Evolutionary conservation across 2,329 filamentous ascomycete genomes (phyloP), one percentile per base, ranked within the genome.

Genomic region (Botrytis fabae): DNA sequence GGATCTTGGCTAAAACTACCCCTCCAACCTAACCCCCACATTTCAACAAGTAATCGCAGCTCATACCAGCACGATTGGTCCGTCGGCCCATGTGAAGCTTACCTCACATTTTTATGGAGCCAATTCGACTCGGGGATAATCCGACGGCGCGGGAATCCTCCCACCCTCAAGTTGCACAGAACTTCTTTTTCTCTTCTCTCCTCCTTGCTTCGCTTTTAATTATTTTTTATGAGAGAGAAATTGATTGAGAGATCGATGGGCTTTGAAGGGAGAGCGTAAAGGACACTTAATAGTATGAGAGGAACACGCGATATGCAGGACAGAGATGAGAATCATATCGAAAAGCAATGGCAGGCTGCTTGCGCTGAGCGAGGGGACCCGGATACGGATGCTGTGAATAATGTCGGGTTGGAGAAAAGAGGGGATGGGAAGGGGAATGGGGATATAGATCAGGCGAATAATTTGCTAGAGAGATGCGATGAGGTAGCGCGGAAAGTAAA

Each of bases 401-500:
- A n/a, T n/a, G n/a, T 54, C 3, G 48, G 25, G 5, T 5, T n/a
- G 25, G 5, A 25, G 18, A 22, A 28, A 9, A 32, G 2, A 4
- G n/a, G 6, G 25, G 20, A 46, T 64, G 46, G 7, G 18, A 8
- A 46, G 35, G 38, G 12, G 7, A 12, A 25, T 32, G 38, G 8
- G 16, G 9, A 62, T n/a, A n/a, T 18, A 6, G n/a, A 32, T 51
- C 51, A 25, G 18, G 40, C n/a, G 44, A 12, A 28, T 10, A 48
- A 28, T 42, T 20, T 73, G 20, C 6, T 46, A 22, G 69, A 68
- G 38, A 74, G 80, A 32, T 81, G 80, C 72, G 71, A 71, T 44
- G 71, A 73, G 48, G 72, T 81, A 42, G 77, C 77, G 20, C 72
- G 57, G 25, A 73, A 73, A 51, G 74, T 81, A 44, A 76, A 79